phyloP scores from a whole-genome alignment of 768 basidiomycete species.

The Amanita polypyramis region DNA sequence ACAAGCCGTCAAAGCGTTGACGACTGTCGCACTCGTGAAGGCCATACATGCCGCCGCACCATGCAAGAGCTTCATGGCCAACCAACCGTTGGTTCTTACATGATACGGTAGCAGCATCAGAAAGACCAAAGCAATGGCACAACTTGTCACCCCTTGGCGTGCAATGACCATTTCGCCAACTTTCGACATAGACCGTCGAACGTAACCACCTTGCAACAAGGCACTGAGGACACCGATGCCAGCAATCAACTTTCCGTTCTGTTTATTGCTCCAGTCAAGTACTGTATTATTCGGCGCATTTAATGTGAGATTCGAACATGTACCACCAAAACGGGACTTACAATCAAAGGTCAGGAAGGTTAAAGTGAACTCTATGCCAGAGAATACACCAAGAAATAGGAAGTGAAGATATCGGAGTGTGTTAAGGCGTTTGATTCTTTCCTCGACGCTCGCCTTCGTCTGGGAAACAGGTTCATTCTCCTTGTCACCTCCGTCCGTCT shows the following conservation, averaged over 20 bases:
- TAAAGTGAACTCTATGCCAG: slow-evolving; percentile 93
- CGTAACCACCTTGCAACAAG: slow-evolving; percentile 88
- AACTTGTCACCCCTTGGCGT: slow-evolving; percentile 65
- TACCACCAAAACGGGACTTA: slow-evolving; percentile 25
- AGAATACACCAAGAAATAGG: slow-evolving; percentile 82
- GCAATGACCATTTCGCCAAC: slow-evolving; percentile 81
- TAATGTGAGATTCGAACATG: background rate
- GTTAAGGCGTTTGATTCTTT: slow-evolving; percentile 48
- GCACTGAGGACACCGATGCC: slow-evolving; percentile 89
- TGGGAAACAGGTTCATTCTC: slow-evolving; percentile 14
- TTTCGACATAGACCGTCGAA: slow-evolving; percentile 67
- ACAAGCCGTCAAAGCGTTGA: slow-evolving; percentile 84
- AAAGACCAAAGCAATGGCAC: slow-evolving; percentile 57
- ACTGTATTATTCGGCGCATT: slow-evolving; percentile 30
- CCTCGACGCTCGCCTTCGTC: slow-evolving; percentile 24
- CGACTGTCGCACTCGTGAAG: slow-evolving; percentile 92
- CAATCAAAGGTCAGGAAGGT: slow-evolving; percentile 91
- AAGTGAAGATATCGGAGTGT: slow-evolving; percentile 65
- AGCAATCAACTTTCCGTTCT: slow-evolving; percentile 78
- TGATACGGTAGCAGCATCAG: slow-evolving; percentile 64
- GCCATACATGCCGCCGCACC: slow-evolving; percentile 78
- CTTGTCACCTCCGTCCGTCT: slow-evolving; percentile 11
- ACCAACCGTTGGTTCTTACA: slow-evolving; percentile 25
- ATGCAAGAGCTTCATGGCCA: slow-evolving; percentile 46
- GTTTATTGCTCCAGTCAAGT: slow-evolving; percentile 81